Base-by-base conservation (phyloP, 352 stramenopile species). In the Pythium pyrilobum region DNA sequence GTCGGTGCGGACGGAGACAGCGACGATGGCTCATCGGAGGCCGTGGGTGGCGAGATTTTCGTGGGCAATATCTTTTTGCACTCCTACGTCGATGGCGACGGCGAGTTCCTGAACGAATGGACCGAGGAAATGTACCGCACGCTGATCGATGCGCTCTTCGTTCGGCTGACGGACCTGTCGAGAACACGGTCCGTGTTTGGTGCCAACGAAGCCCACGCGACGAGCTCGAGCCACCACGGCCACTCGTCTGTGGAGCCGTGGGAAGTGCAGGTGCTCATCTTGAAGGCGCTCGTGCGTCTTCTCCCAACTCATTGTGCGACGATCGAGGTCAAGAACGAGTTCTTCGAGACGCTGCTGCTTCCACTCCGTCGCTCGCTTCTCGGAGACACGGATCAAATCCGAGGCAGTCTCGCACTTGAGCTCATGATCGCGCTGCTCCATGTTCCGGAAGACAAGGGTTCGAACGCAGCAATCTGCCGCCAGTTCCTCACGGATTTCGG, bases 41-140 rank as follows among this genome's bases (percentile, higher is more conserved):
- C 41, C 54, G 67, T 47, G 60, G 69, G 60, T 27, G 69, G 85
- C 6, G 77, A 93, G 53, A 62, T 92, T 15, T 89, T 86, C 28
- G 76, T 92, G 5, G 76, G 80, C 10, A 85, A 90, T 38, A 88
- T 94, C 46, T 94, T 92, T 49, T 28, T 94, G 21, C 68, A 69
- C 13, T 89, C 81, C 15, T 94, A 89, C 54, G 81, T 94, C 41
- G 77, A 91, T 64, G 79, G 76, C 20, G 72, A 91, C 46, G 84
- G 84, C 0, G 64, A 85, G 25, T 92, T 94, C 44, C 62, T 92
- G 31, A 89, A 76, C 37, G 58, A 79, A 20, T 94, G 81, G 84
- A 87, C 71, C 24, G 56, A 69, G 4, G 72, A 81, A 20, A 90
- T 89, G 81, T 90, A 86, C 59, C 55, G 52, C 13, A 64, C 78